Conservation (phyloP, 2,329 filamentous ascomycete species). For the Lachnellula subtilissima region DNA sequence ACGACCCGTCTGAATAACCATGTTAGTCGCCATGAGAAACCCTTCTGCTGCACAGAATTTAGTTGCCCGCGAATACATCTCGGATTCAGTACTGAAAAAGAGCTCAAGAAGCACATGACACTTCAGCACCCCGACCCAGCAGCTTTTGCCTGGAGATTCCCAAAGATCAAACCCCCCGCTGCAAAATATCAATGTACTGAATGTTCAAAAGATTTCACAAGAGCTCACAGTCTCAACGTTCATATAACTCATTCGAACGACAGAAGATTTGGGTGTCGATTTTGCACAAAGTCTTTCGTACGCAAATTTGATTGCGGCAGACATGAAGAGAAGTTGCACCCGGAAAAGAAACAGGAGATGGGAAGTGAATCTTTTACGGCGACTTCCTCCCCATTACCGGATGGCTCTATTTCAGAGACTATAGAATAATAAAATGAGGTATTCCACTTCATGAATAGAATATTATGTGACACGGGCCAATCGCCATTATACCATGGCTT, state of each 20-base stretch:
- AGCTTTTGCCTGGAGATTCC: not conserved
- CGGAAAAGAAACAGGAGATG: not conserved
- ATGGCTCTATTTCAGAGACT: too few relatives aligned
- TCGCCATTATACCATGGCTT: too few relatives aligned
- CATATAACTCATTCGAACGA: not conserved
- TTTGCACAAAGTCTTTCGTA: not conserved
- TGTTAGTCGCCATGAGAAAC: slow-evolving; percentile 33
- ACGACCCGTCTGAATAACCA: slow-evolving; percentile 31
- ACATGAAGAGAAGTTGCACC: not conserved
- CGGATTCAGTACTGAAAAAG: slow-evolving; percentile 32
- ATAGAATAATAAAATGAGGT: too few relatives aligned
- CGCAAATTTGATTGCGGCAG: not conserved
- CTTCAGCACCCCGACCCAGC: slow-evolving; percentile 6
- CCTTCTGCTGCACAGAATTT: slow-evolving; percentile 32
- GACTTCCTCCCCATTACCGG: not conserved
- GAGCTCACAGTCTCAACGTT: not conserved
- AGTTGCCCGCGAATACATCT: slow-evolving; percentile 29
- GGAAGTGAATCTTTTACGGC: not conserved
- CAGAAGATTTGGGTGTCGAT: not conserved
- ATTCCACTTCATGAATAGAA: too few relatives aligned
- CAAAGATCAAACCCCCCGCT: not conserved
- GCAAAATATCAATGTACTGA: not conserved
- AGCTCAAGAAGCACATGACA: slow-evolving; percentile 30
- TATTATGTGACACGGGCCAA: too few relatives aligned
- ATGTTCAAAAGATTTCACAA: not conserved